These are phyloP conservation scores for Corchorus capsularis DNA, from an alignment of 345 rosid species.

Conservation along the genomic window DNA sequence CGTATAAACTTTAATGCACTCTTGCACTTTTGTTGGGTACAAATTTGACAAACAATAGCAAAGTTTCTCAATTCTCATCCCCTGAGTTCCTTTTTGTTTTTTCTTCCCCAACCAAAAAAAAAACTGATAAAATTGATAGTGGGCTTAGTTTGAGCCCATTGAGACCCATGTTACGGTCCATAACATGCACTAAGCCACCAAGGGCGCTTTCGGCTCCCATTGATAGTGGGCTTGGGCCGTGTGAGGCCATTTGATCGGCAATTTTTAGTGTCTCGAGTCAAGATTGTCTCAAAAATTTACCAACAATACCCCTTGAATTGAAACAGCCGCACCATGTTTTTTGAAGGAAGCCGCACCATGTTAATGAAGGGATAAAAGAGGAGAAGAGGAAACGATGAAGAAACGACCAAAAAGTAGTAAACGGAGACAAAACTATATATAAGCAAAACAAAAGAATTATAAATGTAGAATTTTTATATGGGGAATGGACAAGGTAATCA, in stretches of 20 bases:
- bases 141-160: not conserved
- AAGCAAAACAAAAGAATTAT: constrained; percentile 6
- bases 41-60: no score
- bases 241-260: no score
- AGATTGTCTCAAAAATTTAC: not conserved
- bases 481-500: not conserved
- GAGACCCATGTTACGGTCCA: not conserved
- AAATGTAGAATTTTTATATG: not conserved
- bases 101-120: no score
- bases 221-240: not conserved
- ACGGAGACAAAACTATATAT: not conserved
- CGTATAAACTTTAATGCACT: not conserved
- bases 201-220: no score
- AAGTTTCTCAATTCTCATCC: no score
- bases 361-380: not conserved
- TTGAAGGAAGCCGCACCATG: not conserved
- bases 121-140: no score
- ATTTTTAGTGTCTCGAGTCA: not conserved
- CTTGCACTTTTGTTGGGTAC: not conserved
- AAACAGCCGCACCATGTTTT: not conserved
- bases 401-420: not conserved
- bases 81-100: no score
- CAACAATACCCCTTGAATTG: not conserved
- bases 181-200: not conserved
- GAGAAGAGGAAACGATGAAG: not conserved